These are phyloP conservation scores for Pythium sukuiense DNA, from an alignment of 352 stramenopile species.

Conservation along the genomic window DNA sequence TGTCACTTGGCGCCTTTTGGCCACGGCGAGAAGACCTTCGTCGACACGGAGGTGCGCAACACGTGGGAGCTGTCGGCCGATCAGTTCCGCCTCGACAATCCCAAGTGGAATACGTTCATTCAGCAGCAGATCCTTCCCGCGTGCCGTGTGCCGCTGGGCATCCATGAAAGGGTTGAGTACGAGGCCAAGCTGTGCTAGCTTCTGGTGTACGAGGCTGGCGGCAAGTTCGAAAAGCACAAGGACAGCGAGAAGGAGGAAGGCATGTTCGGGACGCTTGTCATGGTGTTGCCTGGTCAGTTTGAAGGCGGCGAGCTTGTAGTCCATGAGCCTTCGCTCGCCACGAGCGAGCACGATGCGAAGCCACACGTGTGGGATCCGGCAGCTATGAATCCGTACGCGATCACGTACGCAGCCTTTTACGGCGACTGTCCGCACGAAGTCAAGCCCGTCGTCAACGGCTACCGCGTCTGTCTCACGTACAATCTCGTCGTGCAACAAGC, in stretches of 20 bases:
- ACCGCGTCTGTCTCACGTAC: constrained; percentile 24
- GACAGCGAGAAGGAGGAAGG: constrained; percentile 54
- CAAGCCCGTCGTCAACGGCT: constrained; percentile 14
- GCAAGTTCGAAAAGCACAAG: constrained; percentile 42
- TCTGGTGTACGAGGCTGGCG: constrained; percentile 40
- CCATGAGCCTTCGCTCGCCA: background rate
- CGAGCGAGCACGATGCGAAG: too few relatives aligned
- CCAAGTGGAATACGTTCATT: constrained; percentile 19
- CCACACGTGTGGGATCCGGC: constrained; percentile 12
- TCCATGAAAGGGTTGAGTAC: background rate
- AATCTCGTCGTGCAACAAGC: constrained; percentile 16
- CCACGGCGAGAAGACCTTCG: constrained; percentile 21
- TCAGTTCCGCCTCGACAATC: constrained; percentile 21
- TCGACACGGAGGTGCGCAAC: constrained; percentile 22
- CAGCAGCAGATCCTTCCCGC: constrained; percentile 10
- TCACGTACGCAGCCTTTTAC: constrained; percentile 29
- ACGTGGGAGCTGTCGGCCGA: constrained; percentile 25
- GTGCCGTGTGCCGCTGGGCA: constrained; percentile 16
- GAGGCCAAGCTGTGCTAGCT: constrained; percentile 41
- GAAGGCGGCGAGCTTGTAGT: constrained; percentile 24
- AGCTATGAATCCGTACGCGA: constrained; percentile 1
- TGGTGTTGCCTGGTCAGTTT: constrained; percentile 36
- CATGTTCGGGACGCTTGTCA: constrained; percentile 50
- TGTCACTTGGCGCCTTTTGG: constrained; percentile 22
- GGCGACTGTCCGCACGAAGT: constrained; percentile 25